These are phyloP conservation scores for Tremella mesenterica DNA, from an alignment of 768 basidiomycete species.

Conservation along the genomic window DNA sequence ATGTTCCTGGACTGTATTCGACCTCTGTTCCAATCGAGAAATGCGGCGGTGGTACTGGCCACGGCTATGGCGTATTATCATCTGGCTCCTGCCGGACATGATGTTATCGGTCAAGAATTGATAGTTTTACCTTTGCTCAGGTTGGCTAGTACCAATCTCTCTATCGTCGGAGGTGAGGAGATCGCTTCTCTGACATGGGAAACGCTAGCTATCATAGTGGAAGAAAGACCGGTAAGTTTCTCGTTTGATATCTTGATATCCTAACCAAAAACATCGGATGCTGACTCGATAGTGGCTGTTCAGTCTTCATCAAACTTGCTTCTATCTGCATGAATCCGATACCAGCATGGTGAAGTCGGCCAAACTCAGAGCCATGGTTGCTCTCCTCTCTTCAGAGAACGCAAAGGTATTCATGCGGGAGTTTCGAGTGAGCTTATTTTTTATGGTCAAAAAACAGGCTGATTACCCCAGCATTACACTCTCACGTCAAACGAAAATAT, in stretches of 20 bases:
- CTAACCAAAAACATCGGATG: too few relatives aligned
- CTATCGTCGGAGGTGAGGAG: constrained; percentile 47
- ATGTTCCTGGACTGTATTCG: constrained; percentile 63
- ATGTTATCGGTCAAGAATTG: constrained; percentile 44
- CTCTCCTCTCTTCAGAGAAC: constrained; percentile 59
- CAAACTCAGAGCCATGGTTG: constrained; percentile 68
- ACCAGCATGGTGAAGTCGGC: constrained; percentile 57
- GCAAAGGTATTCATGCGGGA: constrained; percentile 67
- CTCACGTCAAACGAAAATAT: constrained; percentile 67
- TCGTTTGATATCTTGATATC: background rate
- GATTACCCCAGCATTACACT: constrained; percentile 59
- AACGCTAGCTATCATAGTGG: constrained; percentile 61
- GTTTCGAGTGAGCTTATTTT: constrained; percentile 58
- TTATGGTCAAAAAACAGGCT: background rate
- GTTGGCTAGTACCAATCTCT: constrained; percentile 51
- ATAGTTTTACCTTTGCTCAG: constrained; percentile 66
- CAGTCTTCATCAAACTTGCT: constrained; percentile 55
- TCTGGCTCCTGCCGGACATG: constrained; percentile 49
- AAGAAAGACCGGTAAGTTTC: constrained; percentile 56
- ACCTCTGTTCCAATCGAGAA: constrained; percentile 73
- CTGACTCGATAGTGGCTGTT: constrained; percentile 54
- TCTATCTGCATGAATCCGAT: constrained; percentile 65
- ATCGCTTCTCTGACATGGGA: constrained; percentile 65
- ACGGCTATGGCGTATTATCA: constrained; percentile 68
- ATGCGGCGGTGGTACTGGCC: constrained; percentile 78